Evolutionary conservation across 2,329 filamentous ascomycete genomes (phyloP).

Genomic region (Nemania sp.): DNA sequence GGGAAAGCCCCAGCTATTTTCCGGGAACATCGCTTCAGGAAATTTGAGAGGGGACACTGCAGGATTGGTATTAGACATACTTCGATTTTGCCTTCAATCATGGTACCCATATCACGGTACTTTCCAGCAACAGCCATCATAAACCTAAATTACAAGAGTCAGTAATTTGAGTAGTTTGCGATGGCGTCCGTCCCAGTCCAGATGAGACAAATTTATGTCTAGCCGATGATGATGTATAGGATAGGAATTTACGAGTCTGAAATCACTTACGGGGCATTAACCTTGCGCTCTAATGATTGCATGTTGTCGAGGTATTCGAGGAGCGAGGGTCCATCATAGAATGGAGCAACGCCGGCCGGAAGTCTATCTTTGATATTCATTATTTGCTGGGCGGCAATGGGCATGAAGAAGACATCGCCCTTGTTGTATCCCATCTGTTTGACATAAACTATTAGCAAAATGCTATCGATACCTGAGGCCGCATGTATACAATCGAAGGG

Average conservation of each 20-base stretch:
- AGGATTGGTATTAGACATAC: too few species aligned
- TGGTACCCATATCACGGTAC: conserved; percentile 95
- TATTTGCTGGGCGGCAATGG: conserved; percentile 86
- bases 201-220: not conserved
- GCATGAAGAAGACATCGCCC: conserved; percentile 93
- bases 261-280: conserved; percentile 71
- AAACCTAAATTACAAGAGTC: conserved; percentile 53
- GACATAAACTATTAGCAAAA: too few species aligned
- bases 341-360: conserved; percentile 73
- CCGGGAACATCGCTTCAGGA: too few species aligned
- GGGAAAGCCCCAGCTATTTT: not conserved
- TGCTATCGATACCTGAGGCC: too few species aligned
- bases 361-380: conserved; percentile 88
- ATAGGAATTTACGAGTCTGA: not conserved
- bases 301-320: conserved; percentile 95
- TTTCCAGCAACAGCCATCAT: conserved; percentile 99
- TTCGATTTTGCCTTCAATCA: conserved; percentile 97
- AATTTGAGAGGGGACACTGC: not conserved
- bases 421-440: conserved; percentile 88
- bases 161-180: not conserved
- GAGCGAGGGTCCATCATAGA: conserved; percentile 87
- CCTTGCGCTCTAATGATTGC: conserved; percentile 89
- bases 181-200: too few species aligned
- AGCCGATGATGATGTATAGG: not conserved
- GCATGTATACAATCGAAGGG: too few species aligned